Base-by-base conservation (phyloP, 2,329 filamentous ascomycete species). In the Alternaria sp. region DNA sequence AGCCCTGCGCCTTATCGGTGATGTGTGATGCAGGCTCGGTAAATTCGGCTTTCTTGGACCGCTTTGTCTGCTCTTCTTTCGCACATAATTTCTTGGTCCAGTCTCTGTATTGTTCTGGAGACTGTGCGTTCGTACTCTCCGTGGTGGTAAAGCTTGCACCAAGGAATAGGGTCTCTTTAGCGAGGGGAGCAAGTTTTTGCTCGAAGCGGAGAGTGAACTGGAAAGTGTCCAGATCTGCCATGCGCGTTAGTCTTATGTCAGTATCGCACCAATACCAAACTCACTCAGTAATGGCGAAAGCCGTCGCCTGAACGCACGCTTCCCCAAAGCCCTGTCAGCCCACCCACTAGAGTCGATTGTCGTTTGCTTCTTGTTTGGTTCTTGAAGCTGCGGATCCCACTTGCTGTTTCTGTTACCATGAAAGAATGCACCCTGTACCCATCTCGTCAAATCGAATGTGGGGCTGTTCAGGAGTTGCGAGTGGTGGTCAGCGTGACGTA, bases 351-450 rank as follows among this genome's bases (percentile, higher is more conserved):
- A n/a, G 1, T 25, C 18, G 10, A 41, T 14, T 26, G 6, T 37
- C 9, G 6, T 8, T 5, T 10, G 28, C 18, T 62, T 59, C 7
- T 28, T 12, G 3, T 20, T 56, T 10, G 18, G 20, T 12, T 43
- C 23, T 14, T 20, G 44, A 9, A 43, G 20, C 6, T 58, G 44
- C 12, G 45, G 30, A 25, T 60, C 51, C 50, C 41, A 50, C 12
- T 50, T 58, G 2, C 33, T 56, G 11, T 37, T 45, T 2, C 41
- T 26, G 5, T 4, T 18, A 4, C 59, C 61, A 11, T 59, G 63
- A 37, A 68, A 69, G 53, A 68, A 68, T 7, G 44, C 65, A 7
- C 55, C 26, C 14, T 60, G 25, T 11, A 9, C 6, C 67, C 67
- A 68, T 1, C 20, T 45, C 12, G 20, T 15, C 6, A 25, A 28